A percentile compares a stretch with the other conserved stretches of the same genome.
These are phyloP conservation scores for Filobasidium uniguttulatum DNA, from an alignment of 1,284 basidiomycete species.

Conservation along the genomic window DNA sequence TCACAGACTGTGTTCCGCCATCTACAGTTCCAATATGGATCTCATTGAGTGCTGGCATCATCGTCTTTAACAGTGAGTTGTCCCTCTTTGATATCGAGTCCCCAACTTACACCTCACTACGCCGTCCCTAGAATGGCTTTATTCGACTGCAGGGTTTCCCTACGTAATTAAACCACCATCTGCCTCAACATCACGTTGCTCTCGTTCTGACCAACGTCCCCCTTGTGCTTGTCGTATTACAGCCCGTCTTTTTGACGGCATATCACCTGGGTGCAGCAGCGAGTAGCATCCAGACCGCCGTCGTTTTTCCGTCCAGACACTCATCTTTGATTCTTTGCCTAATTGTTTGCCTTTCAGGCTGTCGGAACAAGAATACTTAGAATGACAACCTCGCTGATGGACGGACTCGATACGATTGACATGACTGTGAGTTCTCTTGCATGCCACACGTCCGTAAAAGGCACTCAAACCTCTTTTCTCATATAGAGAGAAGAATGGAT, in stretches of 20 bases:
- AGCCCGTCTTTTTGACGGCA: constrained; percentile 74
- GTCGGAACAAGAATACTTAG: constrained; percentile 79
- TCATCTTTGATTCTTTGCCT: too few relatives aligned
- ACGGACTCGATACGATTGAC: constrained; percentile 73
- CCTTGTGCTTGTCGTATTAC: not conserved
- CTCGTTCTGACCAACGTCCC: not conserved
- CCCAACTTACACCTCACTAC: too few relatives aligned
- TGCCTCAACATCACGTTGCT: too few relatives aligned
- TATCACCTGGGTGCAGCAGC: constrained; percentile 12
- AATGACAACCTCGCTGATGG: constrained; percentile 75
- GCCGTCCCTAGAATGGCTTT: not conserved
- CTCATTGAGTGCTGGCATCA: not conserved
- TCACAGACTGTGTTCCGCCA: not conserved
- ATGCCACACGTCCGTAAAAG: not conserved
- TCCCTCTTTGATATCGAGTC: too few relatives aligned
- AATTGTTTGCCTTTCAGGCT: constrained; percentile 45
- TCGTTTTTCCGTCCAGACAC: too few relatives aligned
- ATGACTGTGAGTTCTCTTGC: constrained; percentile 45
- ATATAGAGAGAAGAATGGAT: constrained; percentile 56
- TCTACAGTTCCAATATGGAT: not conserved
- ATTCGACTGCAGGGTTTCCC: constrained; percentile 2
- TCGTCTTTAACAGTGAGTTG: constrained; percentile 1
- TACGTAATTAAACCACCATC: not conserved
- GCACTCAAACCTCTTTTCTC: not conserved
- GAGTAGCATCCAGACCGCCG: constrained; percentile 20